Percentiles rank a stretch among this genome's conserved stretches.
Conservation (phyloP, 257 asterid species). For the Rauvolfia tetraphylla region DNA sequence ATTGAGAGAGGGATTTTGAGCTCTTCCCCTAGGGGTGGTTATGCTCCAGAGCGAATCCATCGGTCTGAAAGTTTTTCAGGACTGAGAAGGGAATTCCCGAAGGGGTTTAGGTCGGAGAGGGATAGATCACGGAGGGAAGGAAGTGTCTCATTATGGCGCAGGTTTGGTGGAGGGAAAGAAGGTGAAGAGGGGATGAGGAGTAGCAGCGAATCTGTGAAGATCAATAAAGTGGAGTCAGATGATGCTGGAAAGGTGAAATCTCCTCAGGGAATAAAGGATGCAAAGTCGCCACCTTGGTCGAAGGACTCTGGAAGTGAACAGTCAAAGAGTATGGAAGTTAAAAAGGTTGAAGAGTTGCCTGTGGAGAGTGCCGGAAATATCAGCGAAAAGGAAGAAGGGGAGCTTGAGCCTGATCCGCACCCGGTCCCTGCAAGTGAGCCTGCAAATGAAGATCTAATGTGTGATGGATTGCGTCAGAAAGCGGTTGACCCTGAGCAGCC, state of each 20-base stretch:
- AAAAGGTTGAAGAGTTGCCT: slow-evolving; percentile 58
- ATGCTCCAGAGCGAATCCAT: slow-evolving; percentile 63
- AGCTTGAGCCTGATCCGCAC: slow-evolving; percentile 85
- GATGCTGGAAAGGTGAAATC: slow-evolving; percentile 63
- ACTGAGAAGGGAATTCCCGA: slow-evolving; percentile 82
- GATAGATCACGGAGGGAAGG: slow-evolving; percentile 86
- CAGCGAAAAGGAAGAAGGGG: slow-evolving; percentile 96
- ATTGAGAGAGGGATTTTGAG: slow-evolving; percentile 63
- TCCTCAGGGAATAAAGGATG: slow-evolving; percentile 54
- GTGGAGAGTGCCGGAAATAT: slow-evolving; percentile 61
- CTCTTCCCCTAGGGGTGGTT: slow-evolving; percentile 68
- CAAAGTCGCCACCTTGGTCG: slow-evolving; percentile 85
- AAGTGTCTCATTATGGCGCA: slow-evolving; percentile 82
- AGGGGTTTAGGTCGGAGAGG: slow-evolving; percentile 95
- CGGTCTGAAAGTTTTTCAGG: slow-evolving; percentile 87
- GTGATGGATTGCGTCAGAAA: slow-evolving; percentile 32
- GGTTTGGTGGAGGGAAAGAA: slow-evolving; percentile 69
- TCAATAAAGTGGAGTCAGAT: slow-evolving; percentile 48
- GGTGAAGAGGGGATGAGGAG: slow-evolving; percentile 63
- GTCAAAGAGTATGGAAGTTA: slow-evolving; percentile 73
- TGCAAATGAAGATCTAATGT: slow-evolving; percentile 40
- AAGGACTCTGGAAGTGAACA: slow-evolving; percentile 94
- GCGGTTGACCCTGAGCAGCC: slow-evolving; percentile 26
- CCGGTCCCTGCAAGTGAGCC: slow-evolving; percentile 35
- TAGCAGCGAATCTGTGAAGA: slow-evolving; percentile 54